Conservation (phyloP, 75 land plant genomes). For the Selaginella tamariscina region DNA sequence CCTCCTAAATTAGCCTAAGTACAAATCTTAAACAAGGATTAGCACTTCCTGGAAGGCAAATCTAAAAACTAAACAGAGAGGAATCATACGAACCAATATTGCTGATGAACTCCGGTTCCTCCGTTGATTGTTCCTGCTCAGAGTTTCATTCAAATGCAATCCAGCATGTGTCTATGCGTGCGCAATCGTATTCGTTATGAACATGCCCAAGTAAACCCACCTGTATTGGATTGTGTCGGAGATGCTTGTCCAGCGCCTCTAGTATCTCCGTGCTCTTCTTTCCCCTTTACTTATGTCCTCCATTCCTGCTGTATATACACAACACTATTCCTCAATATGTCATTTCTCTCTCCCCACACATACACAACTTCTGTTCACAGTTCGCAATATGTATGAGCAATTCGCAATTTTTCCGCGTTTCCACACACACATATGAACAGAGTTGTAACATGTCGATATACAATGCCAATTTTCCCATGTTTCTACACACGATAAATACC, state of each 20-base stretch:
- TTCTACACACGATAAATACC: background rate
- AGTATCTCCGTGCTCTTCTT: slow-evolving; percentile 39
- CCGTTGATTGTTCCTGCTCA: slow-evolving; percentile 40
- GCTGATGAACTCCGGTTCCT: slow-evolving; percentile 38
- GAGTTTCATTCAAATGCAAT: too few relatives aligned
- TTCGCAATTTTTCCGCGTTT: background rate
- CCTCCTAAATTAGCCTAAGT: background rate
- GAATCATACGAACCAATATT: slow-evolving; percentile 80
- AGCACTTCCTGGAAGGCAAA: background rate
- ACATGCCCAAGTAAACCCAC: slow-evolving; percentile 76
- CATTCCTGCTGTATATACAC: background rate
- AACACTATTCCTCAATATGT: too few relatives aligned
- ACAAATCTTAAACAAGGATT: slow-evolving; percentile 2
- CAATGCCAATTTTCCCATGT: background rate
- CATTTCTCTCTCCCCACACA: too few relatives aligned
- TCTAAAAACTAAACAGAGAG: slow-evolving; percentile 47
- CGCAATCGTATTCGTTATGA: too few relatives aligned
- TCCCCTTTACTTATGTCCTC: slow-evolving; percentile 14
- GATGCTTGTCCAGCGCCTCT: slow-evolving; percentile 26
- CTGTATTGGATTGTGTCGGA: slow-evolving; percentile 73
- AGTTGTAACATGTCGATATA: background rate
- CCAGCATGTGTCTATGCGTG: too few relatives aligned
- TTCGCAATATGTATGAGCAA: too few relatives aligned
- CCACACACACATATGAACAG: background rate
- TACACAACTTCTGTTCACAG: too few relatives aligned